A percentile compares a stretch with the other conserved stretches of the same genome.
phyloP scores from a whole-genome alignment of 2,329 filamentous ascomycete species.

The Aurifilum marmelostoma region DNA sequence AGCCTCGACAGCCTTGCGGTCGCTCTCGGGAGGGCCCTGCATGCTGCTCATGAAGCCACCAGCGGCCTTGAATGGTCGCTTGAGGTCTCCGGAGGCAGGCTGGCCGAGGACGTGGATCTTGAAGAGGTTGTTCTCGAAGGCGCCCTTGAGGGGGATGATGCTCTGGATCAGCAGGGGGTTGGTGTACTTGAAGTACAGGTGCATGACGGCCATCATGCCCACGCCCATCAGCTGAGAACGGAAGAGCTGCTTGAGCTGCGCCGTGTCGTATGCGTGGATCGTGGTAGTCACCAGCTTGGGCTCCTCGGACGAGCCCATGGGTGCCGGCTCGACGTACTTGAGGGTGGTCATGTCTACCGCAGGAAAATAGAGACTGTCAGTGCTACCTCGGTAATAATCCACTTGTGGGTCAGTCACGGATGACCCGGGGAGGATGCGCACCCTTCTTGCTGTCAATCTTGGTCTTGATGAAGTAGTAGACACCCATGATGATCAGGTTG shows the following conservation, averaged over 20 bases:
- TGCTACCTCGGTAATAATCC: not conserved
- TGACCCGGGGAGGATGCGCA: constrained; percentile 48
- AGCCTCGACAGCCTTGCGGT: constrained; percentile 85
- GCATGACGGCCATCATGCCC: constrained; percentile 98
- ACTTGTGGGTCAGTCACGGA: not conserved
- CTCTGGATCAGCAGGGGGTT: constrained; percentile 98
- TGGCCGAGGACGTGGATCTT: constrained; percentile 93
- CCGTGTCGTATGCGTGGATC: constrained; percentile 89
- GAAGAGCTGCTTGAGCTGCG: constrained; percentile 82
- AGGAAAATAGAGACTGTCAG: constrained; percentile 4
- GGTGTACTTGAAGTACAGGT: constrained; percentile 99
- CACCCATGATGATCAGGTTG: constrained; percentile 79
- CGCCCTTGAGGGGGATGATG: constrained; percentile 96
- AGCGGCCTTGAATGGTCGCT: constrained; percentile 90
- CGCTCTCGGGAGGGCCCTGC: constrained; percentile 74
- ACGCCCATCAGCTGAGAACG: constrained; percentile 94
- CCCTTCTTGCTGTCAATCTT: constrained; percentile 97
- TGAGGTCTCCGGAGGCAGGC: constrained; percentile 85
- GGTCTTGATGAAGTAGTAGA: constrained; percentile 84
- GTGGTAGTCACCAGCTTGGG: constrained; percentile 96
- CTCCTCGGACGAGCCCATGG: constrained; percentile 92
- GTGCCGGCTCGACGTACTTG: constrained; percentile 96
- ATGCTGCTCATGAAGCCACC: constrained; percentile 82
- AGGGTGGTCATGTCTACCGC: constrained; percentile 86
- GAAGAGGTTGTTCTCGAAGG: constrained; percentile 91